A percentile compares a stretch with the other conserved stretches of the same genome.
phyloP scores from a whole-genome alignment of 129 eudicot species.

The Kitagawia praeruptora region DNA sequence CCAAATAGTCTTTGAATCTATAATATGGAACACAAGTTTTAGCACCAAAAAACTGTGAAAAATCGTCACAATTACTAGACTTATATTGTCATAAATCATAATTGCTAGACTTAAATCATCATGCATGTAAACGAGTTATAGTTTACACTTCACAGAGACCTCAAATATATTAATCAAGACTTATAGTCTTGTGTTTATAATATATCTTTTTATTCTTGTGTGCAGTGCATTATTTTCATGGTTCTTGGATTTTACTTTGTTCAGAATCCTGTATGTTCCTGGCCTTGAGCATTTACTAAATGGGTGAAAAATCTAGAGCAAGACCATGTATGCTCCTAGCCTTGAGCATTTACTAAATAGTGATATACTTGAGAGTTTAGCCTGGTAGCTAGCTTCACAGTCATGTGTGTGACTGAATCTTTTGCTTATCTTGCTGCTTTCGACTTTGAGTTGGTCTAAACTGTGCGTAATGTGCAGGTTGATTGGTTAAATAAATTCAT shows the following conservation, averaged over 20 bases:
- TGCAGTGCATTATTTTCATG: slow-evolving; percentile 3
- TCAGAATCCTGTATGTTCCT: slow-evolving; percentile 81
- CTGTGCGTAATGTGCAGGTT: slow-evolving; percentile 25
- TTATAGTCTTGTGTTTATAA: too few relatives aligned
- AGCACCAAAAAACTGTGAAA: background rate
- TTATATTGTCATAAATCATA: too few relatives aligned
- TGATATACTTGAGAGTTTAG: background rate
- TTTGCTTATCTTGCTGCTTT: slow-evolving; percentile 1
- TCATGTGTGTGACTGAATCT: background rate
- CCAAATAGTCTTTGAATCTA: background rate
- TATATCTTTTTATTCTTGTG: background rate
- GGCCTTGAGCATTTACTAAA: slow-evolving; percentile 60
- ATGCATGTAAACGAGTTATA: background rate
- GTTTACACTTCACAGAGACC: background rate
- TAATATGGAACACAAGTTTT: background rate
- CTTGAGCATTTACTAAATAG: background rate
- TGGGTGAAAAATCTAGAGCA: slow-evolving; percentile 97
- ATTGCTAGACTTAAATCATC: background rate
- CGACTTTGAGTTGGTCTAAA: background rate
- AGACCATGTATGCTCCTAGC: slow-evolving; percentile 55
- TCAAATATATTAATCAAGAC: background rate
- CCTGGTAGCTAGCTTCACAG: background rate
- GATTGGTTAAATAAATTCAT: slow-evolving; percentile 65
- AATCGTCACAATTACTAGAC: background rate
- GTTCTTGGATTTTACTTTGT: background rate